Conservation (phyloP, 2,329 filamentous ascomycete genomes). For the Colletotrichum incanum region DNA sequence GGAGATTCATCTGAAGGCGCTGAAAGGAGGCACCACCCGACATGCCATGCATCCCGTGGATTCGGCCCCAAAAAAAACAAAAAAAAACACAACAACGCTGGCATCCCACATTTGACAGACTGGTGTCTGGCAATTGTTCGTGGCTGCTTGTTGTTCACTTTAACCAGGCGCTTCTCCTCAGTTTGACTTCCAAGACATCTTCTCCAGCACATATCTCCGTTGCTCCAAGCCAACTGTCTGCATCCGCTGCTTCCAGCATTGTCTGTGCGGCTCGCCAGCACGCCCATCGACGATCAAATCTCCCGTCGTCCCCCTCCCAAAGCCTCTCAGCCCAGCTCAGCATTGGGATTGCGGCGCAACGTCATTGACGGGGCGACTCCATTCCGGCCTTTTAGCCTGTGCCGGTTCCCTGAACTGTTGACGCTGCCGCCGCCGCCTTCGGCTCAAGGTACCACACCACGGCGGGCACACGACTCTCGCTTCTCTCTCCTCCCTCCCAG, state of each 20-base stretch:
- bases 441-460: slow-evolving; percentile 12
- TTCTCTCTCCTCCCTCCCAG: slow-evolving; percentile 6
- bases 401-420: slow-evolving; percentile 27
- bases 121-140: background rate
- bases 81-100: slow-evolving; percentile 27
- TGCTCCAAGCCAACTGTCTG: background rate
- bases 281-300: slow-evolving; percentile 34
- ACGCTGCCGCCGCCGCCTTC: background rate
- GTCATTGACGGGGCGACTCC: slow-evolving; percentile 43
- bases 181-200: background rate
- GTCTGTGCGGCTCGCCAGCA: slow-evolving; percentile 33
- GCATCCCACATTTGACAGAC: slow-evolving; percentile 13
- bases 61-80: slow-evolving; percentile 28
- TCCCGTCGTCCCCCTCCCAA: slow-evolving; percentile 7
- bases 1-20: slow-evolving; percentile 36
- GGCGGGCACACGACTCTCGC: slow-evolving; percentile 22
- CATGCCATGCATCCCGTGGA: slow-evolving; percentile 30
- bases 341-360: slow-evolving; percentile 28
- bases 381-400: slow-evolving; percentile 39
- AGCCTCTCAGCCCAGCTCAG: background rate
- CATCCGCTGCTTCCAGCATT: slow-evolving; percentile 19
- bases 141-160: slow-evolving; percentile 10
- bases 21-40: slow-evolving; percentile 41
- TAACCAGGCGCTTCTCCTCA: background rate
- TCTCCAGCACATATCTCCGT: background rate